Percentiles rank a stretch among this genome's conserved stretches.
Evolutionary conservation across 2,329 filamentous ascomycete species (phyloP).

Genomic region (Leptographium flavum): DNA sequence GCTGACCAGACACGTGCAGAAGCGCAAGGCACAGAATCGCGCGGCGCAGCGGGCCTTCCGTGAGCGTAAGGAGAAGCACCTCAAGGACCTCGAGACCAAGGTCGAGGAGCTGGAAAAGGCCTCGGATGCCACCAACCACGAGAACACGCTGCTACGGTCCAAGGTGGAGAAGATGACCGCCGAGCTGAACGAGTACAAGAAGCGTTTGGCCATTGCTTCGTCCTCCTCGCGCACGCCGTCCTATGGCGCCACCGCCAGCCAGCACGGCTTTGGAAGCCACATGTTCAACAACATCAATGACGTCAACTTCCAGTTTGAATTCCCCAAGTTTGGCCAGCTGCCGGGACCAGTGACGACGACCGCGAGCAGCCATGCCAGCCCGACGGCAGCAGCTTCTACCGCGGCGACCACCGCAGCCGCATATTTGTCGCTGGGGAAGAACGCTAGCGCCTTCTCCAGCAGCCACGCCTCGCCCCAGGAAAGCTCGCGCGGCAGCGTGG

Average conservation of each 20-base stretch:
- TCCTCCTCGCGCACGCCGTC: slow-evolving; percentile 12
- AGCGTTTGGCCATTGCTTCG: slow-evolving; percentile 48
- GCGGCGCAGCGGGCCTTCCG: slow-evolving; percentile 87
- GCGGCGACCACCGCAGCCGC: not conserved
- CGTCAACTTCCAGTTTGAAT: slow-evolving; percentile 88
- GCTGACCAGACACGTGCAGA: slow-evolving; percentile 35
- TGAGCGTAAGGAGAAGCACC: slow-evolving; percentile 84
- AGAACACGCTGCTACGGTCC: slow-evolving; percentile 72
- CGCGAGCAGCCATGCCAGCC: slow-evolving; percentile 8
- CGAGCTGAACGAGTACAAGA: slow-evolving; percentile 83
- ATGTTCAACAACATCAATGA: slow-evolving; percentile 49
- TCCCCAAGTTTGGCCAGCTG: slow-evolving; percentile 79
- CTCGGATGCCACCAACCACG: slow-evolving; percentile 68
- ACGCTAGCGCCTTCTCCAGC: slow-evolving; percentile 10
- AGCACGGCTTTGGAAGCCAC: slow-evolving; percentile 32
- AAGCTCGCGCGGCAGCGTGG: slow-evolving; percentile 16
- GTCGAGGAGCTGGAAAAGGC: slow-evolving; percentile 66
- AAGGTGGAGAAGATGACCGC: slow-evolving; percentile 77
- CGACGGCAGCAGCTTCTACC: not conserved
- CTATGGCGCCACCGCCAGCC: slow-evolving; percentile 12
- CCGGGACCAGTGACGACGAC: slow-evolving; percentile 21
- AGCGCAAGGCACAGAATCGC: slow-evolving; percentile 90
- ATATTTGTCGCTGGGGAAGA: not conserved
- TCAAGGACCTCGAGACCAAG: slow-evolving; percentile 72
- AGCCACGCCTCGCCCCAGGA: slow-evolving; percentile 22